Base-by-base conservation (phyloP, 140 eudicot species). In the Bidens hawaiensis region DNA sequence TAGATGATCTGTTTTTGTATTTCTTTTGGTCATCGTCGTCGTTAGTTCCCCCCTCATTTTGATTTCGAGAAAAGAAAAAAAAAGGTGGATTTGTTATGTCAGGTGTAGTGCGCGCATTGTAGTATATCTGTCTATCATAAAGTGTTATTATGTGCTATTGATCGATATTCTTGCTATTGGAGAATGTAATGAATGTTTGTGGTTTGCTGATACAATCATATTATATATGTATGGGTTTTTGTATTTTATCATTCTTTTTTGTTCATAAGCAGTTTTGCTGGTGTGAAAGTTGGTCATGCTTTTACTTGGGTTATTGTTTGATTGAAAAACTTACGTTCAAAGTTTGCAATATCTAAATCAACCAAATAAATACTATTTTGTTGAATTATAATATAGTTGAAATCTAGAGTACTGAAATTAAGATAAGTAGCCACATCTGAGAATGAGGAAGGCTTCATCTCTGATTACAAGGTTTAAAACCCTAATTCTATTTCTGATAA, bases 121-220 rank as follows among this genome's bases (percentile, higher is more conserved):
- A 70, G 78, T 67, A 51, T 73, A 65, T 74, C 15, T 47, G 74
- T 65, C 51, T 28, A 60, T 74, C 74, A 74, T 74, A 74, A 74
- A 58, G 64, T 41, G 41, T 48, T 59, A 53, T 53, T 54, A 36
- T 64, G 50, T 46, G 60, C 42, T 14, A 23, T 68, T 27, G 45
- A 69, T 57, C 28, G 40, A 41, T 66, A 65, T 33, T 57, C 63
- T 67, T 65, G 62, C 42, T n/a, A 36, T 58, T 66, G 14, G 42
- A 66, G 38, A 48, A 65, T 74, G 78, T 74, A 66, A 59, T 59
- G 64, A 65, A 65, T 65, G 73, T 56, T 50, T 63, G 62, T 46
- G 73, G 55, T 58, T 65, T 43, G 61, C 48, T 36, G 68, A 65
- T 50, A 62, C 65, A 27, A 25, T 25, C 61, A 51, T 61, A 9